A percentile compares a stretch with the other conserved stretches of the same genome.
These are phyloP conservation scores for Termitomyces sp. DNA, from an alignment of 768 basidiomycete genomes.

Conservation along the genomic window DNA sequence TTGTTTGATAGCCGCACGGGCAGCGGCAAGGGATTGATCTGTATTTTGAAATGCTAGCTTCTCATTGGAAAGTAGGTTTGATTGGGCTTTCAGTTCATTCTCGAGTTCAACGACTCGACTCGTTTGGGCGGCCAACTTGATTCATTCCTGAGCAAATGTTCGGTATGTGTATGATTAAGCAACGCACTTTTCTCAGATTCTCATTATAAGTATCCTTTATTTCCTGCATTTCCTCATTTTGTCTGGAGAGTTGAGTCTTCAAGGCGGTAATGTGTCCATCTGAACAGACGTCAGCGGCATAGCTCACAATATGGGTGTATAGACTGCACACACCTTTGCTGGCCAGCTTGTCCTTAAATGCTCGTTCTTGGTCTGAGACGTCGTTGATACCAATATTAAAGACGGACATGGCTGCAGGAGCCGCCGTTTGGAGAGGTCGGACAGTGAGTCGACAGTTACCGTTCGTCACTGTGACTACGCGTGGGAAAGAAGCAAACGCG, in stretches of 20 bases:
- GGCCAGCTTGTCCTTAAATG: conserved; percentile 40
- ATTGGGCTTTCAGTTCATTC: conserved; percentile 36
- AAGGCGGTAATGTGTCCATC: conserved; percentile 45
- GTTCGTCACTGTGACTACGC: neutral
- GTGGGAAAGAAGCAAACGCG: conserved; percentile 3
- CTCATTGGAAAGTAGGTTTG: conserved; percentile 55
- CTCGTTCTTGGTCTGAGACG: conserved; percentile 40
- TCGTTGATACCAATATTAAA: conserved; percentile 42
- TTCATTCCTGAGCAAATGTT: neutral
- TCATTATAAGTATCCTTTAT: conserved; percentile 36
- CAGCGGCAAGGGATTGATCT: conserved; percentile 38
- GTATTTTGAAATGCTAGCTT: conserved; percentile 46
- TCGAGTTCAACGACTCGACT: conserved; percentile 53
- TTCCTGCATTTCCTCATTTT: conserved; percentile 37
- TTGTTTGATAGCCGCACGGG: conserved; percentile 45
- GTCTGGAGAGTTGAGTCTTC: conserved; percentile 35
- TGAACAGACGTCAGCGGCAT: conserved; percentile 15
- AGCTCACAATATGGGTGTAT: neutral
- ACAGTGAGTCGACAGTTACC: neutral
- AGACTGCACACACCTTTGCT: conserved; percentile 36
- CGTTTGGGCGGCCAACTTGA: conserved; percentile 52
- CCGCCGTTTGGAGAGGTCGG: neutral
- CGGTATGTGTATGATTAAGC: neutral
- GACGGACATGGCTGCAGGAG: conserved; percentile 34
- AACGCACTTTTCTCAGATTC: conserved; percentile 37